Percentiles rank a stretch among this genome's conserved stretches.
These are phyloP conservation scores for Coniosporium apollinis DNA, from an alignment of 495 filamentous ascomycete species.

Conservation along the genomic window DNA sequence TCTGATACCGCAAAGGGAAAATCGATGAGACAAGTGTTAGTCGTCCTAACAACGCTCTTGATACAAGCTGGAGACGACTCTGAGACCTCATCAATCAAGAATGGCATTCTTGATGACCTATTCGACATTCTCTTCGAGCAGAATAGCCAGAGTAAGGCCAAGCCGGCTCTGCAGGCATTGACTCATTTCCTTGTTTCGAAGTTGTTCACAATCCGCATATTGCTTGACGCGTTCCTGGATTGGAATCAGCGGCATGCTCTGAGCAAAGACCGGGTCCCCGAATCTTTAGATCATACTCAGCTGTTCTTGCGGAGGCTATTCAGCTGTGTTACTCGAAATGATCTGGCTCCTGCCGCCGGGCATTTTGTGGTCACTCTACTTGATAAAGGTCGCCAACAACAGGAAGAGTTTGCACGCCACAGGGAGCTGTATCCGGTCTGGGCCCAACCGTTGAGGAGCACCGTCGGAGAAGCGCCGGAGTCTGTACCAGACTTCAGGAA, in stretches of 20 bases:
- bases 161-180: slow-evolving; percentile 43
- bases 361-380: slow-evolving; percentile 43
- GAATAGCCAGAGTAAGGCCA: slow-evolving; percentile 37
- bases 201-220: slow-evolving; percentile 18
- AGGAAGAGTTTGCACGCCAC: neutral
- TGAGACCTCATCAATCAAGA: neutral
- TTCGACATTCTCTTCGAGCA: slow-evolving; percentile 33
- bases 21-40: slow-evolving; percentile 54
- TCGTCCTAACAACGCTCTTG: slow-evolving; percentile 2
- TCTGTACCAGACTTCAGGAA: slow-evolving; percentile 47
- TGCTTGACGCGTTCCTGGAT: slow-evolving; percentile 19
- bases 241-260: no score
- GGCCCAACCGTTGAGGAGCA: slow-evolving; percentile 31
- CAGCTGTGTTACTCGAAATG: slow-evolving; percentile 42
- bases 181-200: slow-evolving; percentile 41
- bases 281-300: neutral
- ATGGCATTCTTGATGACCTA: slow-evolving; percentile 25
- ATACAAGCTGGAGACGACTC: neutral
- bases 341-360: slow-evolving; percentile 47
- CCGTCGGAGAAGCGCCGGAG: slow-evolving; percentile 31
- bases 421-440: slow-evolving; percentile 21
- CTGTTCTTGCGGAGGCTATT: slow-evolving; percentile 22
- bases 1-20: slow-evolving; percentile 59
- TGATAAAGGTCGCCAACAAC: slow-evolving; percentile 22
- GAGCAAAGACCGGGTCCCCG: neutral